phyloP scores from a whole-genome alignment of 148 eudicot species.

The Fallopia convolvulus region DNA sequence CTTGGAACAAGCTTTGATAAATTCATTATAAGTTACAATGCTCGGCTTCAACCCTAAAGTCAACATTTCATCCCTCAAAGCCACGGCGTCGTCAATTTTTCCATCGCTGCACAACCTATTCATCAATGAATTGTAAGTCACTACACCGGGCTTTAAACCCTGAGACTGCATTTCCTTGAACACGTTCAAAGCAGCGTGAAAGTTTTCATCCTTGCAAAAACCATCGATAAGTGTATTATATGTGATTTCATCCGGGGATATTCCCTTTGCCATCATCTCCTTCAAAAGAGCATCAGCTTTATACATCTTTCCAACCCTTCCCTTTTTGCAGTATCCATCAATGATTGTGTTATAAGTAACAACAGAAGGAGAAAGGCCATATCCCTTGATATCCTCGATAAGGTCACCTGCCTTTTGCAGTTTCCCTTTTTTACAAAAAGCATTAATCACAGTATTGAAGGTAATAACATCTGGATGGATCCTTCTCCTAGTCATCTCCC shows the following conservation, averaged over 20 bases:
- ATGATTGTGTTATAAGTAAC: constrained; percentile 64
- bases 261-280: constrained; percentile 47
- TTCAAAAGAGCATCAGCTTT: constrained; percentile 64
- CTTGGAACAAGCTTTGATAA: constrained; percentile 44
- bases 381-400: constrained; percentile 61
- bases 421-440: constrained; percentile 58
- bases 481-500: constrained; percentile 55
- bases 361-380: constrained; percentile 45
- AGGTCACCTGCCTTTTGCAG: constrained; percentile 54
- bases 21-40: constrained; percentile 43
- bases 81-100: constrained; percentile 46
- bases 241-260: constrained; percentile 51
- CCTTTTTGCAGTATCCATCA: constrained; percentile 56
- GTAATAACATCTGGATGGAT: constrained; percentile 41
- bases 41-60: constrained; percentile 39
- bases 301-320: constrained; percentile 50
- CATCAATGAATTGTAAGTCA: constrained; percentile 49
- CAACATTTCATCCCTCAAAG: constrained; percentile 37
- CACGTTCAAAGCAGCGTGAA: constrained; percentile 39
- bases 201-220: constrained; percentile 56
- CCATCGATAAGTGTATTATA: constrained; percentile 57
- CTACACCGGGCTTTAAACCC: constrained; percentile 37
- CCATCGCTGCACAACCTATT: constrained; percentile 49
- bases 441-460: constrained; percentile 53
- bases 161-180: constrained; percentile 57